Conservation (phyloP, 2,329 filamentous ascomycete species). For the Pestalotiopsis sp. region DNA sequence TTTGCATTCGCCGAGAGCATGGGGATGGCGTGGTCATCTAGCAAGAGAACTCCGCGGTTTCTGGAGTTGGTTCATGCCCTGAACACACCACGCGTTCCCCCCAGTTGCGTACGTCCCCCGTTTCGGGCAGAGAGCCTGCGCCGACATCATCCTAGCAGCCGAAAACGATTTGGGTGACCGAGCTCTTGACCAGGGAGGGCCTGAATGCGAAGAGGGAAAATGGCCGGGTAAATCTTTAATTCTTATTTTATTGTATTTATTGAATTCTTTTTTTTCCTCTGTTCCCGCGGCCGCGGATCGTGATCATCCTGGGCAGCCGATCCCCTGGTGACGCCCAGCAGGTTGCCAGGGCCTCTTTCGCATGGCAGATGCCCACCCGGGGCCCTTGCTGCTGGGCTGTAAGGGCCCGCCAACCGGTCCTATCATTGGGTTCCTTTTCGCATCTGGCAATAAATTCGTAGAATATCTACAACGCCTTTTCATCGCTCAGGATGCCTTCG, state of each 20-base stretch:
- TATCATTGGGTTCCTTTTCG: neutral
- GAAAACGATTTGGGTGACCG: neutral
- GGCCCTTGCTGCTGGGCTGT: neutral
- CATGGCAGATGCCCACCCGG: neutral
- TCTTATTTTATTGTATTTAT: neutral
- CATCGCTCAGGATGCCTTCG: too few relatives aligned
- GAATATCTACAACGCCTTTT: neutral
- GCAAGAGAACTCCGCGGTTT: too few relatives aligned
- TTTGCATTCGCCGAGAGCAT: neutral
- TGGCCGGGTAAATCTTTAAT: neutral
- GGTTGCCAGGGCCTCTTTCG: neutral
- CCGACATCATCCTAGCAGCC: neutral
- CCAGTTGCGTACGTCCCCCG: too few relatives aligned
- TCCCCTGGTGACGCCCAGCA: neutral
- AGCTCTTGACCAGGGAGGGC: neutral
- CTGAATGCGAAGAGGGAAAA: neutral
- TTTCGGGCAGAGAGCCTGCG: neutral
- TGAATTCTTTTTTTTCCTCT: neutral
- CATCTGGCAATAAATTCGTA: neutral
- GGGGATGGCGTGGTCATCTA: neutral
- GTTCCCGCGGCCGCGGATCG: neutral
- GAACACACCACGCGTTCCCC: too few relatives aligned
- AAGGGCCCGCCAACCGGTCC: neutral
- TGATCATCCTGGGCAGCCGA: neutral
- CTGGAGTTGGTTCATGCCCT: too few relatives aligned